phyloP scores from a whole-genome alignment of 306 rosid genomes.

The Inga leiocalycina region DNA sequence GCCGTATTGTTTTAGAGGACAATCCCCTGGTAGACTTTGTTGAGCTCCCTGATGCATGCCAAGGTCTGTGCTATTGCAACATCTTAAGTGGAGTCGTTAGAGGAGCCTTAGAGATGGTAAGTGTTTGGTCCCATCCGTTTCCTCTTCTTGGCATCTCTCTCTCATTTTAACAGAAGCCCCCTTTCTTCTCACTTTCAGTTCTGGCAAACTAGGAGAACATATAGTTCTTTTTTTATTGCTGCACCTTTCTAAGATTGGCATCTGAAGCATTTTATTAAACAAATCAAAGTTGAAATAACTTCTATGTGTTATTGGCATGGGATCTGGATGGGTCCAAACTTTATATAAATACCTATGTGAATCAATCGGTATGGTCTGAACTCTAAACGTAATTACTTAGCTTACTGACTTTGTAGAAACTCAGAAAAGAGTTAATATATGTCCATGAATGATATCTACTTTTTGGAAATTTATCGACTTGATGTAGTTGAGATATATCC shows the following conservation, averaged over 20 bases:
- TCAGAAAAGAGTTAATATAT: conserved; percentile 1
- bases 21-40: conserved; percentile 97
- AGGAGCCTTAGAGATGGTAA: conserved; percentile 98
- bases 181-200: neutral
- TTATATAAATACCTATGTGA: neutral
- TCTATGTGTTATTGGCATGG: neutral
- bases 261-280: conserved; percentile 17
- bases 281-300: neutral
- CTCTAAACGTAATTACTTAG: neutral
- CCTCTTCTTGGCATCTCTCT: conserved; percentile 7
- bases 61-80: conserved; percentile 95
- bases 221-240: neutral
- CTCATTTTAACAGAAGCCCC: conserved; percentile 1
- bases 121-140: conserved; percentile 31
- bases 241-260: neutral
- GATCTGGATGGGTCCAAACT: neutral
- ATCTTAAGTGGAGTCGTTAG: conserved; percentile 88
- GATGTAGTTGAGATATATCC: neutral
- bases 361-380: conserved; percentile 5
- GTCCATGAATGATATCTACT: neutral
- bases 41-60: conserved; percentile 91
- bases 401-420: neutral
- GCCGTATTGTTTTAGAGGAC: conserved; percentile 91
- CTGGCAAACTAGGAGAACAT: conserved; percentile 12
- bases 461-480: neutral